A percentile compares a stretch with the other conserved stretches of the same genome.
Evolutionary conservation across 257 asterid species (phyloP).

Genomic region (Fraxinus pennsylvanica): DNA sequence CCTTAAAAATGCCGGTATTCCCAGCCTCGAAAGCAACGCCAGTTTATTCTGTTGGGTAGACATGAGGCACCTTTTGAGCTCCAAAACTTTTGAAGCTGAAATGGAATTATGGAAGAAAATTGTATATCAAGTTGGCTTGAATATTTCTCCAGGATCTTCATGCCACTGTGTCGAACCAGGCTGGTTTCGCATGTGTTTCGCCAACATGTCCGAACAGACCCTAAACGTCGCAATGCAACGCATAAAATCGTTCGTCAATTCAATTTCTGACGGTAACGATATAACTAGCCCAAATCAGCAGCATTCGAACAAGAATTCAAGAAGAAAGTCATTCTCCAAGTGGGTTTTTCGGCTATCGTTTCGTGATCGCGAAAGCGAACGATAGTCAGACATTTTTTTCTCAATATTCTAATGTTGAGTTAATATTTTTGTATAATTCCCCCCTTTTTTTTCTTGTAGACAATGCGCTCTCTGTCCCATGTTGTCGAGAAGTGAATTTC

Average conservation of each 20-base stretch:
- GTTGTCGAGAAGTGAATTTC: conserved; percentile 58
- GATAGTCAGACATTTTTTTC: conserved; percentile 33
- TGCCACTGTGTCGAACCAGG: conserved; percentile 72
- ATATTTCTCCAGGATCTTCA: conserved; percentile 69
- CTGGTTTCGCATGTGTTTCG: conserved; percentile 68
- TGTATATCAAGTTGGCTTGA: conserved; percentile 50
- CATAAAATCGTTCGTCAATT: conserved; percentile 31
- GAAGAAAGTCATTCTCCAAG: conserved; percentile 45
- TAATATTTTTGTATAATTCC: conserved; percentile 10
- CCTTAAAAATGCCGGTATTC: conserved; percentile 35
- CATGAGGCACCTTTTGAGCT: conserved; percentile 43
- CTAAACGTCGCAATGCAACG: conserved; percentile 52
- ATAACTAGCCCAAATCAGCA: not conserved
- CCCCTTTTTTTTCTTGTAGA: conserved; percentile 17
- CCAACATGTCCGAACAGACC: conserved; percentile 58
- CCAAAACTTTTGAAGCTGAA: conserved; percentile 49
- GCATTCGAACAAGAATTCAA: conserved; percentile 34
- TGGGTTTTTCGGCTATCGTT: conserved; percentile 67
- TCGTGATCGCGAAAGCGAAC: conserved; percentile 54
- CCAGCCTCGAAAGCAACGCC: conserved; percentile 56
- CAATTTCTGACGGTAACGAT: not conserved
- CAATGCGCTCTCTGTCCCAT: conserved; percentile 55
- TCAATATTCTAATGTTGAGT: conserved; percentile 43
- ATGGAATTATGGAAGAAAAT: conserved; percentile 64
- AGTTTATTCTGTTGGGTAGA: conserved; percentile 67